Evolutionary conservation across 2,329 filamentous ascomycete genomes (phyloP), one percentile per base, ranked within the genome.

Genomic region (Diatrype stigma): DNA sequence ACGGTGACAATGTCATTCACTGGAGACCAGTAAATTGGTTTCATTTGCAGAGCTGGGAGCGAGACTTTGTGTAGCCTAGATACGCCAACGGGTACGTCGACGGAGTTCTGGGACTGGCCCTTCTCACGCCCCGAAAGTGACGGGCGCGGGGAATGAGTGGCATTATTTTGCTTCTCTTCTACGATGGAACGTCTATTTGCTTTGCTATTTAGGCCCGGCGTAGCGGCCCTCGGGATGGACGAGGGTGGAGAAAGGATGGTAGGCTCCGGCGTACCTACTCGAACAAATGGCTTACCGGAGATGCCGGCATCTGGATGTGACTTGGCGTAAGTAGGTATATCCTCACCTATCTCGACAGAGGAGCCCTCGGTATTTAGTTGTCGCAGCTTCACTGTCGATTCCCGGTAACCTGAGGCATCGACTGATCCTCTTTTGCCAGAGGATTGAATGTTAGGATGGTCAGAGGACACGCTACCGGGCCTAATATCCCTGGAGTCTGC

Each of bases 1-100:
- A 97, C 91, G 34, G 85, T 77, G 6, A 90, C 87, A 30, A 95
- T 81, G 63, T 97, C 94, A 61, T 96, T 91, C 30, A 97, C 80
- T 7, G 94, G 93, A 17, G 87, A 92, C 94, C 94, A 99, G 67
- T 99, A 99, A 53, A 97, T 96, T 0, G 94, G 94, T 67, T 92
- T 90, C 91, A 99, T 96, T 63, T 89, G 79, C 32, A 96, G 72
- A 48, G 81, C 81, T 21, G 93, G 91, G 60, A 97, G 77, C 51
- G 89, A 85, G 1, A 97, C 93, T 62, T 92, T 81, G 66, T 99
- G 93, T 51, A 99, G 75, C 57, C 91, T 82, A n/a, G 92, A 96
- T 6, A 94, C 77, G 0, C 94, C 94, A 1, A 97, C 93, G 3
- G 91, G 84, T 2, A 97, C 85, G 51, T 87, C 84, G 5, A 69